A percentile compares a stretch with the other conserved stretches of the same genome.
Conservation (phyloP, 129 eudicot genomes). For the Silybum marianum region DNA sequence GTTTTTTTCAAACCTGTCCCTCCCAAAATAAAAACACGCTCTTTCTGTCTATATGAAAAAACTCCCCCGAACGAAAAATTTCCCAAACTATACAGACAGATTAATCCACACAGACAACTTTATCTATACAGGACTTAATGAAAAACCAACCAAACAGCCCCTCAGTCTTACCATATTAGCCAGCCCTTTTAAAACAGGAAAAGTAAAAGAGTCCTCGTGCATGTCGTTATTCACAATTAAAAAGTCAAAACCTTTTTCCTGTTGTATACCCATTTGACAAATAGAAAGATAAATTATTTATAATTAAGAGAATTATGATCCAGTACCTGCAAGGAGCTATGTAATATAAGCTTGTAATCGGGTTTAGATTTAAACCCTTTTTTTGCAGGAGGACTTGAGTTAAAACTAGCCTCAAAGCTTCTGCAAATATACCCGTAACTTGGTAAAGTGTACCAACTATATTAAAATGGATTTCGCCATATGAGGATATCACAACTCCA, state of each 20-base stretch:
- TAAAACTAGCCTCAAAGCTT: constrained; percentile 87
- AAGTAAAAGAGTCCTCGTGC: neutral
- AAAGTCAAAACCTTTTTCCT: neutral
- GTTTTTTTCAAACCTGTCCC: too few species aligned
- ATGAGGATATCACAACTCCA: constrained; percentile 93
- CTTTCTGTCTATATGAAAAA: too few species aligned
- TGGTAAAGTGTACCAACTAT: constrained; percentile 91
- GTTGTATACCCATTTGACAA: neutral
- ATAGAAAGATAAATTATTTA: neutral
- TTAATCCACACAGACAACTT: too few species aligned
- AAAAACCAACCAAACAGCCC: too few species aligned
- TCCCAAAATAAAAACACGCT: too few species aligned
- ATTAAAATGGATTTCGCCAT: constrained; percentile 96
- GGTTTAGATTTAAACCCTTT: constrained; percentile 91
- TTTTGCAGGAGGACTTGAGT: constrained; percentile 97
- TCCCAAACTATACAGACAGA: too few species aligned
- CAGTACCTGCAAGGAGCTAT: constrained; percentile 99
- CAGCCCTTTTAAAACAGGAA: neutral
- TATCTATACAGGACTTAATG: too few species aligned
- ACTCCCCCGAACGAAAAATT: too few species aligned
- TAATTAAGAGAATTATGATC: neutral
- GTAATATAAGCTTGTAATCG: constrained; percentile 94
- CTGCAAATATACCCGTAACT: constrained; percentile 96
- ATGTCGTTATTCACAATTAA: neutral
- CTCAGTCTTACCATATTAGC: neutral